phyloP scores from a whole-genome alignment of 176 grass and related monocot species.

The Musa troglodytarum region DNA sequence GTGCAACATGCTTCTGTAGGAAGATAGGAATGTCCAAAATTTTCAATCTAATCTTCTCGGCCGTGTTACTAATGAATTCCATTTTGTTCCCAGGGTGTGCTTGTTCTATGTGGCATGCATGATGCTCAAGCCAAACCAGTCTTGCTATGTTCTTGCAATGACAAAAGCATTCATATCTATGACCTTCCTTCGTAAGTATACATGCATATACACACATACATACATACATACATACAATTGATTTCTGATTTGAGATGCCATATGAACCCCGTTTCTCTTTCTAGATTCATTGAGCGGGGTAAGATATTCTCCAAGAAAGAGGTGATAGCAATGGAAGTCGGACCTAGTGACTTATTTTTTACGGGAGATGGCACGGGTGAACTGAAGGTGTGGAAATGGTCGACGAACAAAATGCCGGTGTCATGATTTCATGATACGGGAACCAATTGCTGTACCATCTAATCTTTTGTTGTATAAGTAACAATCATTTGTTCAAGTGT shows the following conservation, averaged over 20 bases:
- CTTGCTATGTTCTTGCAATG: conserved; percentile 34
- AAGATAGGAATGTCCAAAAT: too few species aligned
- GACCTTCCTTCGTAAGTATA: conserved; percentile 42
- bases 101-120: conserved; percentile 37
- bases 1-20: too few species aligned
- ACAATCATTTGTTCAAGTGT: too few species aligned
- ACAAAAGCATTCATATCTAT: conserved; percentile 30
- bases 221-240: too few species aligned
- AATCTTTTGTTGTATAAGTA: too few species aligned
- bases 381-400: conserved; percentile 9
- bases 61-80: background rate
- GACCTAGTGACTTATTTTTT: conserved; percentile 6
- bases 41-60: background rate
- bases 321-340: conserved; percentile 3
- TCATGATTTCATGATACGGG: background rate
- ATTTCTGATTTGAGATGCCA: too few species aligned
- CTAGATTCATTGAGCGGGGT: conserved; percentile 2
- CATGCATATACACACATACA: background rate
- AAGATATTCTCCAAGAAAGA: conserved; percentile 17
- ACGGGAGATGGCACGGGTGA: conserved; percentile 12
- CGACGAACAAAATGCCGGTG: background rate
- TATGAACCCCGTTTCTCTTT: background rate
- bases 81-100: conserved; percentile 33
- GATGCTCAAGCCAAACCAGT: conserved; percentile 32
- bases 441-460: background rate